Conservation (phyloP, 805 yeast genomes). For the Blastobotrys mokoenaii region DNA sequence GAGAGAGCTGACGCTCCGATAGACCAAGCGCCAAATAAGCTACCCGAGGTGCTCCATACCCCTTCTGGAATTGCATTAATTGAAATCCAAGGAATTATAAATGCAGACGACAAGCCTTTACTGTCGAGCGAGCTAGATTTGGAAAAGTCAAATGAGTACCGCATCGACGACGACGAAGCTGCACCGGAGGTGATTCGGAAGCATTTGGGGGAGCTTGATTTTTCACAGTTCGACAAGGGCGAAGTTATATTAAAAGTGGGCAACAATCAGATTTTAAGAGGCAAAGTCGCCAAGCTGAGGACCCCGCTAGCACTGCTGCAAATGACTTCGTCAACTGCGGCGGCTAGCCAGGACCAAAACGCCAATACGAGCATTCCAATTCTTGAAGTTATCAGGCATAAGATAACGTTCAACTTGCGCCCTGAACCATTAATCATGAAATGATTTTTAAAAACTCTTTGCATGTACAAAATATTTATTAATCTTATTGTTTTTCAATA, state of each 20-base stretch:
- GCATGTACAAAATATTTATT: too few relatives aligned
- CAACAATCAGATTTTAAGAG: conserved; percentile 16
- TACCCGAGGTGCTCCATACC: conserved; percentile 15
- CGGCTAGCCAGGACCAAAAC: conserved; percentile 2
- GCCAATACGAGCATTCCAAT: conserved; percentile 12
- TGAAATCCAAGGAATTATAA: conserved; percentile 19
- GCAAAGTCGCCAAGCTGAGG: conserved; percentile 15
- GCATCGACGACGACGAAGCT: not conserved
- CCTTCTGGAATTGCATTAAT: conserved; percentile 19
- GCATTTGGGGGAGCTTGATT: conserved; percentile 11
- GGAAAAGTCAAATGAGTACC: not conserved
- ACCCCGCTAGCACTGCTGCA: conserved; percentile 18
- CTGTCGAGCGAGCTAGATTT: conserved; percentile 13
- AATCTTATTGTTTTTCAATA: too few relatives aligned
- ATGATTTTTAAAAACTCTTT: too few relatives aligned
- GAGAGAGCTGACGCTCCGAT: not conserved
- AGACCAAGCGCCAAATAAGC: not conserved
- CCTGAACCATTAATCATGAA: conserved; percentile 17
- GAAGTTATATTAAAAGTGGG: conserved; percentile 16
- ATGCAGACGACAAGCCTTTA: conserved; percentile 16
- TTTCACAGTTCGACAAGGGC: conserved; percentile 5
- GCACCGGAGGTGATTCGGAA: not conserved
- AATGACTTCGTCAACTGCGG: conserved; percentile 1
- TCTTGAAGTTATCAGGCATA: conserved; percentile 17
- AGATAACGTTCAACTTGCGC: conserved; percentile 14